Evolutionary conservation across 2,329 filamentous ascomycete species (phyloP), one percentile per base, ranked within the genome.

Genomic region (Cladosporium velox): DNA sequence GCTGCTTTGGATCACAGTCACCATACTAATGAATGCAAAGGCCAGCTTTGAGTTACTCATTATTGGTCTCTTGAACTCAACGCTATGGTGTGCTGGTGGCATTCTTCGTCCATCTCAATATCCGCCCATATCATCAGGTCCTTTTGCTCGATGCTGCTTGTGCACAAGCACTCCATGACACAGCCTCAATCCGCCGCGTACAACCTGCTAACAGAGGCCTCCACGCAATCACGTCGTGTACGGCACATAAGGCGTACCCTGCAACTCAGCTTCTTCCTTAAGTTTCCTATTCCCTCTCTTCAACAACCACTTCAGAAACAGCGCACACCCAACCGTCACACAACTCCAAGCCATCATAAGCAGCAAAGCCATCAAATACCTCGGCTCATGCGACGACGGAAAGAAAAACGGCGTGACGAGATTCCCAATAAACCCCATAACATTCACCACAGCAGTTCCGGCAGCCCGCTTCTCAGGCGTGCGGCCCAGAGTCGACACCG

Each of bases 361-460:
- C 52, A 65, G 57, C 15, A 65, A 51, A 4, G 67, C 61, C 44
- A 63, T 52, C 38, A 41, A 28, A 28, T 64, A 65, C 11, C 57
- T 51, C 7, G 67, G 67, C 32, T 38, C 59, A 15, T 55, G 63
- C 15, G 28, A 21, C 3, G 63, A 44, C 0, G 71, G 67, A 67
- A 79, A 80, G 62, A 81, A 77, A 59, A 79, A 82, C 1, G 79
- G 79, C 1, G 75, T 78, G 62, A 75, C 77, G n/a, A 81, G 74
- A 12, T 77, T 80, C 0, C 77, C 78, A 2, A 81, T 57, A 51
- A 80, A 35, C 34, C 79, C 80, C 30, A 81, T 77, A 0, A 82
- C 81, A n/a, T 82, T 84, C 5, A 82, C 83, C 72, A 84, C 81
- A 10, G 81, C 81, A 15, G 84, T 71, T 0, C 81, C 78, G 14